Evolutionary conservation across 495 filamentous ascomycete genomes (phyloP).

Genomic region (Oidiodendron maius): DNA sequence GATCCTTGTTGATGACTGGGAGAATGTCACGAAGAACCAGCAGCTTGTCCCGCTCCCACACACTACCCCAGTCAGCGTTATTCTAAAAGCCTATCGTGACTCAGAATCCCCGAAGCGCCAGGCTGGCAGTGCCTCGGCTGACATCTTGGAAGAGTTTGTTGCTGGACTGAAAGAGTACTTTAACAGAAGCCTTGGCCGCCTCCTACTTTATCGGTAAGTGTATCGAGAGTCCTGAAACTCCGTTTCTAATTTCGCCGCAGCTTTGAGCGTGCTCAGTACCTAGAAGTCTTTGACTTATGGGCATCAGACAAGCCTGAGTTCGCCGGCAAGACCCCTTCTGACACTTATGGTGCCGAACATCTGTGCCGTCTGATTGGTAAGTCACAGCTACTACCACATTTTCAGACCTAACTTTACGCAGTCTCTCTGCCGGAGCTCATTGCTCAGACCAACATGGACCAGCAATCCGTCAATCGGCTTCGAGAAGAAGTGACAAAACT

Average conservation of each 20-base stretch:
- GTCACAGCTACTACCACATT: conserved; percentile 13
- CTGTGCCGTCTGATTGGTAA: conserved; percentile 81
- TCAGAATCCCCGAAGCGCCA: conserved; percentile 62
- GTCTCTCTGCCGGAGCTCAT: conserved; percentile 89
- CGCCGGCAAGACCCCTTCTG: conserved; percentile 58
- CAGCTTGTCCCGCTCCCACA: conserved; percentile 80
- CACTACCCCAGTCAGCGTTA: conserved; percentile 63
- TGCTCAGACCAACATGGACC: conserved; percentile 96
- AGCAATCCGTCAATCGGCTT: conserved; percentile 76
- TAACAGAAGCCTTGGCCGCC: conserved; percentile 74
- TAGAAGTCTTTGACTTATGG: conserved; percentile 61
- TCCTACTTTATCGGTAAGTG: conserved; percentile 73
- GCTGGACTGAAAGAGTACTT: conserved; percentile 87
- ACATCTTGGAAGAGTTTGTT: conserved; percentile 85
- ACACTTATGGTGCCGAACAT: conserved; percentile 93
- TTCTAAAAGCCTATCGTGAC: conserved; percentile 71
- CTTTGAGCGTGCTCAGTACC: conserved; percentile 84
- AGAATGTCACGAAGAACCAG: conserved; percentile 92
- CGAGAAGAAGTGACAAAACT: conserved; percentile 82
- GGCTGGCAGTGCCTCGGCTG: conserved; percentile 58
- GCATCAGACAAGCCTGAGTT: conserved; percentile 46
- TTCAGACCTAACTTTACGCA: conserved; percentile 27
- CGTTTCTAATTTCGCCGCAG: conserved; percentile 21
- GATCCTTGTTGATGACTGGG: conserved; percentile 95
- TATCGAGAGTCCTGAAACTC: not conserved